These are phyloP conservation scores for Botrytis sinoallii DNA, from an alignment of 2,329 filamentous ascomycete species.

Conservation along the genomic window DNA sequence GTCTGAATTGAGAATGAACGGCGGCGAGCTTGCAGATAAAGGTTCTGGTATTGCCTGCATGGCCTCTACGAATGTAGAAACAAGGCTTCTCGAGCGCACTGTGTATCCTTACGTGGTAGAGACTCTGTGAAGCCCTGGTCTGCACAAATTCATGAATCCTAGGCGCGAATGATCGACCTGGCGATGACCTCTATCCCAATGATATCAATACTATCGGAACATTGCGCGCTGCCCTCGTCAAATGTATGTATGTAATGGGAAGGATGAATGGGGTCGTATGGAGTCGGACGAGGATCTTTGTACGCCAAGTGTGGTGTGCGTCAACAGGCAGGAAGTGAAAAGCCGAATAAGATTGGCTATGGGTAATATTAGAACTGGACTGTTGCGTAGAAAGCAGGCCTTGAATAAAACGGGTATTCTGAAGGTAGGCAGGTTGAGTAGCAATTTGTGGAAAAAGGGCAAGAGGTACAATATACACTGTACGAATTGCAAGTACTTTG, in stretches of 20 bases:
- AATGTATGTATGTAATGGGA: not conserved
- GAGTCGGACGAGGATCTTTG: constrained; percentile 10
- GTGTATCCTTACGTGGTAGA: constrained; percentile 14
- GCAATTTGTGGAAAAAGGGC: not conserved
- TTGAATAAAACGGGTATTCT: not conserved
- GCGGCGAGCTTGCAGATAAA: constrained; percentile 36
- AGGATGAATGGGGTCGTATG: constrained; percentile 3
- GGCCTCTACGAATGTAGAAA: constrained; percentile 4
- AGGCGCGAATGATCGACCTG: not conserved
- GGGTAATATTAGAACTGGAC: not conserved
- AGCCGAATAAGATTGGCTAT: not conserved
- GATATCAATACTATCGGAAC: not conserved
- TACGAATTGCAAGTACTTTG: not conserved
- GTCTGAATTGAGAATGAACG: constrained; percentile 38
- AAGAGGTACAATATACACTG: not conserved
- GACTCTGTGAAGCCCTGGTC: not conserved
- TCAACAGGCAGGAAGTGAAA: not conserved
- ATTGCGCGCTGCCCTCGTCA: constrained; percentile 7
- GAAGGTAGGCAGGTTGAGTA: not conserved
- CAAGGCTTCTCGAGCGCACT: constrained; percentile 2
- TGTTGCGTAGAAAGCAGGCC: not conserved
- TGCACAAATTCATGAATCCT: not conserved
- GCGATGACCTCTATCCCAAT: not conserved
- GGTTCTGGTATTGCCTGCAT: constrained; percentile 34
- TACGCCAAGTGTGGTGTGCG: constrained; percentile 11